Percentiles rank a stretch among this genome's conserved stretches.
phyloP scores from a whole-genome alignment of 2,329 filamentous ascomycete genomes.

The Colletotrichum karsti region DNA sequence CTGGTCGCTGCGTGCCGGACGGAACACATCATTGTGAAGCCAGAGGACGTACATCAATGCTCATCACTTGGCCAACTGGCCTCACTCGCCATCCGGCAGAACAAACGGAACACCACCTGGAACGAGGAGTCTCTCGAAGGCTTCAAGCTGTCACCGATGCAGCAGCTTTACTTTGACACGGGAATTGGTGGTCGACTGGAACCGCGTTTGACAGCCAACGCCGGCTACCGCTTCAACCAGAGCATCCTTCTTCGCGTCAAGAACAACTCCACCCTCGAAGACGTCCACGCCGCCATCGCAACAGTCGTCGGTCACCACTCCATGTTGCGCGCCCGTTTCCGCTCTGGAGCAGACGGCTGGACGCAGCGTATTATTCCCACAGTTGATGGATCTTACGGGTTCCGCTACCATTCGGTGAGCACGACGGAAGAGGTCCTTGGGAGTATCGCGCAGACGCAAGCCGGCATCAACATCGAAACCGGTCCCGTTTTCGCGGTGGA shows the following conservation, averaged over 20 bases:
- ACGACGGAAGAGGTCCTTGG: conserved; percentile 50
- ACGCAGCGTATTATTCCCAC: conserved; percentile 53
- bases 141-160: conserved; percentile 62
- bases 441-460: conserved; percentile 51
- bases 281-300: conserved; percentile 57
- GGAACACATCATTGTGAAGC: conserved; percentile 46
- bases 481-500: conserved; percentile 61
- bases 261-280: conserved; percentile 47
- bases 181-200: conserved; percentile 47
- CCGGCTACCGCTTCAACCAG: conserved; percentile 58
- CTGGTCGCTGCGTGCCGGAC: conserved; percentile 47
- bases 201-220: conserved; percentile 38
- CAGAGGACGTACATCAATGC: conserved; percentile 46
- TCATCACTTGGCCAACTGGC: conserved; percentile 49
- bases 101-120: conserved; percentile 38
- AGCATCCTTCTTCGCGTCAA: conserved; percentile 57
- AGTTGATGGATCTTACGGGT: conserved; percentile 50
- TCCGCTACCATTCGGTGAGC: conserved; percentile 50
- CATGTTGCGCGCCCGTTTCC: conserved; percentile 60
- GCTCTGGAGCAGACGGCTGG: conserved; percentile 49
- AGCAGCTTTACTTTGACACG: conserved; percentile 61
- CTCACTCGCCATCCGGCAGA: conserved; percentile 41
- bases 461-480: conserved; percentile 54
- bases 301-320: conserved; percentile 58
- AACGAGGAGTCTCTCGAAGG: conserved; percentile 42